Evolutionary conservation across 2,329 filamentous ascomycete genomes (phyloP).

Genomic region (Trichoderma arundinaceum): DNA sequence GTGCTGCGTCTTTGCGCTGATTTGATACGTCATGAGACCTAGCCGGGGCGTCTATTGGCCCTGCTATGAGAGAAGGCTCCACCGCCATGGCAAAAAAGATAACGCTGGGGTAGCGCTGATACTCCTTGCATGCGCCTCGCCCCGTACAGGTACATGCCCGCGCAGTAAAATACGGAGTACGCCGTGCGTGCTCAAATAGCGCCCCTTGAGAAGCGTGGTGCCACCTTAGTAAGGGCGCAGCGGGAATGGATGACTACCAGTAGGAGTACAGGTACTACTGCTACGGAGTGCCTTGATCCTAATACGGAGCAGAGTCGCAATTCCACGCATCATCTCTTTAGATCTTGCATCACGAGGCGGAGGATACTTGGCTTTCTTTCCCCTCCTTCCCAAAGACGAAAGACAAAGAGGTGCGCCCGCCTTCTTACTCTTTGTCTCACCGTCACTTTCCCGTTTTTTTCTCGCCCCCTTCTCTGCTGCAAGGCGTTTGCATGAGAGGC

Average conservation of each 20-base stretch:
- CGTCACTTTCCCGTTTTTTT: neutral
- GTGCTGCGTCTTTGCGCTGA: constrained; percentile 33
- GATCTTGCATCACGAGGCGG: too few species aligned
- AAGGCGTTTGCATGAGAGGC: constrained; percentile 22
- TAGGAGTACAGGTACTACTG: neutral
- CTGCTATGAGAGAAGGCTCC: accelerated
- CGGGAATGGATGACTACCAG: neutral
- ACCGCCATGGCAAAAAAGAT: constrained; percentile 11
- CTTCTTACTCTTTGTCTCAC: neutral
- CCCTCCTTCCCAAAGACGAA: neutral
- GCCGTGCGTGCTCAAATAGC: constrained; percentile 9
- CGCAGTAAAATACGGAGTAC: neutral
- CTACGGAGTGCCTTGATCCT: neutral
- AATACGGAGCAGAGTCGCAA: too few species aligned
- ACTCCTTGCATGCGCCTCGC: constrained; percentile 11
- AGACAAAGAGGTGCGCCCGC: neutral
- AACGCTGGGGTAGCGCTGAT: constrained; percentile 20
- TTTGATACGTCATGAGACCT: constrained; percentile 44
- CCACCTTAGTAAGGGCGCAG: neutral
- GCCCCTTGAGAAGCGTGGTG: constrained; percentile 1
- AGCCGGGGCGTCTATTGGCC: constrained; percentile 2
- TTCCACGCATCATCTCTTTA: too few species aligned
- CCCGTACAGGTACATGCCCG: constrained; percentile 15
- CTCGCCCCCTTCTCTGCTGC: constrained; percentile 16
- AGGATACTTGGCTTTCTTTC: neutral